A percentile compares a stretch with the other conserved stretches of the same genome.
Evolutionary conservation across 352 stramenopile species (phyloP).

Genomic region (Phytophthora vignae): DNA sequence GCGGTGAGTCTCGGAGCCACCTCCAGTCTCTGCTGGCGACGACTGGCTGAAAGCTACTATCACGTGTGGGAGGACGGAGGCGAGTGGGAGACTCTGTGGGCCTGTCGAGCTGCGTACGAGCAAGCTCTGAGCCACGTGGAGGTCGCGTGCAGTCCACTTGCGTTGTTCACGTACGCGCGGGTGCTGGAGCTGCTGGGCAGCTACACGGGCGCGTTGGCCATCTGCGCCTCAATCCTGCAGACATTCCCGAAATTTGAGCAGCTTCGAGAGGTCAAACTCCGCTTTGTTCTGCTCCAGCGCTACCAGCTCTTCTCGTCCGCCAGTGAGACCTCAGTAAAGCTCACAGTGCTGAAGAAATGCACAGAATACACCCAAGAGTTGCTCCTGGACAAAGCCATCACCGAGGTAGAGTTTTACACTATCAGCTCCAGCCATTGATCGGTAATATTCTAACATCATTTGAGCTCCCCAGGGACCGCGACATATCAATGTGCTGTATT

Average conservation of each 20-base stretch:
- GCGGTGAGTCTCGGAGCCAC: slow-evolving; percentile 59
- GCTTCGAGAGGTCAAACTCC: slow-evolving; percentile 46
- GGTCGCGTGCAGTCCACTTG: slow-evolving; percentile 54
- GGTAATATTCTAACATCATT: too few species aligned
- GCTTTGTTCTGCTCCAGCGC: slow-evolving; percentile 66
- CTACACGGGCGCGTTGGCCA: slow-evolving; percentile 55
- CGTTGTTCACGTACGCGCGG: slow-evolving; percentile 59
- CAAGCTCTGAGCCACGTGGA: slow-evolving; percentile 62
- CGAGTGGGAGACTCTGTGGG: slow-evolving; percentile 74
- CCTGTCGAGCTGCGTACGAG: slow-evolving; percentile 64
- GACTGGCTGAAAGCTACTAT: slow-evolving; percentile 67
- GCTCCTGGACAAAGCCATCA: slow-evolving; percentile 50
- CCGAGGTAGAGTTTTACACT: slow-evolving; percentile 26
- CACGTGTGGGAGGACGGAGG: slow-evolving; percentile 49
- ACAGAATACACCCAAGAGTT: slow-evolving; percentile 61
- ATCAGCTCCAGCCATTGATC: too few species aligned
- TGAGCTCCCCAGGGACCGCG: slow-evolving; percentile 30
- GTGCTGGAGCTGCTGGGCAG: slow-evolving; percentile 60
- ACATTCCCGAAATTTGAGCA: slow-evolving; percentile 64
- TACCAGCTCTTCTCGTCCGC: slow-evolving; percentile 54
- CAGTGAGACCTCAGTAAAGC: slow-evolving; percentile 22
- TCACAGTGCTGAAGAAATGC: slow-evolving; percentile 53
- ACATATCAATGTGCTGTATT: slow-evolving; percentile 65
- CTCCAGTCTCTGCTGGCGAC: slow-evolving; percentile 56
- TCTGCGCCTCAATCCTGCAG: slow-evolving; percentile 57